Percentiles rank a stretch among this genome's conserved stretches.
phyloP scores from a whole-genome alignment of 176 grass and related monocot genomes.

The Rhipidocladum racemiflorum region DNA sequence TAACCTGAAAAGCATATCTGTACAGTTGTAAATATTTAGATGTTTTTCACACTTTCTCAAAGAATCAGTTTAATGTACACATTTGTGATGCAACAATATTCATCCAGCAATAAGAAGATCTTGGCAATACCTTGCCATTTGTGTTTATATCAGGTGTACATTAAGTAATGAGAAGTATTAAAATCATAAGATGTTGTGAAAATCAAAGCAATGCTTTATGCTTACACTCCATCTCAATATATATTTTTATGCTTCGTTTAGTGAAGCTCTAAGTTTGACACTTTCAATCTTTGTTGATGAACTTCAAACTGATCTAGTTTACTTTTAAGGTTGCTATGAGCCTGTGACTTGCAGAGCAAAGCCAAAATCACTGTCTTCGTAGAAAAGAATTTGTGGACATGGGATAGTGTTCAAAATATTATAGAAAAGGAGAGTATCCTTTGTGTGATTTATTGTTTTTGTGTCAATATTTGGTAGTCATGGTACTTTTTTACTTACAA shows the following conservation, averaged over 20 bases:
- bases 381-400: neutral
- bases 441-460: neutral
- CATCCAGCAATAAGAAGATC: neutral
- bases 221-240: neutral
- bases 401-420: neutral
- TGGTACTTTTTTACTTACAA: neutral
- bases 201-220: neutral
- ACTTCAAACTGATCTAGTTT: neutral
- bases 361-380: neutral
- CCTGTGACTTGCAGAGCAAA: neutral
- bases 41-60: neutral
- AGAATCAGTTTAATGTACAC: neutral
- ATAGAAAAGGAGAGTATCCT: neutral
- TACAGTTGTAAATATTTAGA: neutral
- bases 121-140: constrained; percentile 6
- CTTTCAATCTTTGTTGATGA: neutral
- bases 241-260: neutral
- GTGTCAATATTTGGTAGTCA: neutral
- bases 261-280: neutral
- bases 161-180: neutral
- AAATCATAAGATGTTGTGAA: neutral
- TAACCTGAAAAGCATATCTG: constrained; percentile 2
- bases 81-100: neutral
- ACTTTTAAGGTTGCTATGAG: neutral
- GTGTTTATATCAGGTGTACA: neutral